Evolutionary conservation across 495 filamentous ascomycete genomes (phyloP), one percentile per base, ranked within the genome.

Genomic region (Aspergillus hancockii): DNA sequence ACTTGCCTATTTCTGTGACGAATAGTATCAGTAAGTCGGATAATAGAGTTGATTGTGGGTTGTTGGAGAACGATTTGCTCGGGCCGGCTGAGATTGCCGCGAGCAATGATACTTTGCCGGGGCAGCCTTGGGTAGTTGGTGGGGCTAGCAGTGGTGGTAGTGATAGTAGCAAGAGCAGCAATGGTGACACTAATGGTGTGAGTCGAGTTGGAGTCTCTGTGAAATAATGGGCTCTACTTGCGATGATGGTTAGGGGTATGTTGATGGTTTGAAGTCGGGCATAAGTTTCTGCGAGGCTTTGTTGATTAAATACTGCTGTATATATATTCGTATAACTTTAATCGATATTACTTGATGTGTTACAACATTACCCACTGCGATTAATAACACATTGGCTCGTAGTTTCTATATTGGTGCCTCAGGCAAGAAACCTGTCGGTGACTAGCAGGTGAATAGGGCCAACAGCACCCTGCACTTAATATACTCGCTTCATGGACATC

Each of bases 1-100:
- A 89, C 50, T 72, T 88, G 19, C 85, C 86, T 21, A 85, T 90
- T 62, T 78, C 78, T 4, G 81, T 89, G 50, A 86, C 84, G n/a
- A 90, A 89, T 62, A 74, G 74, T 47, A 88, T 89, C 59, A 45
- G 65, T 0, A 46, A 67, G 52, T 49, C 49, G 19, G 63, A 54
- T 28, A 52, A 71, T 60, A 23, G 67, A 49, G 40, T 68, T 50
- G 49, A 75, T 18, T 31, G 71, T 58, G 1, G 64, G 47, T 8
- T 57, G 55, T 22, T 71, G 61, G 50, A 70, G 45, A 53, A 74
- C 31, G 31, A 67, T 63, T 30, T 46, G 54, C 22, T 63, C 55
- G 22, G 57, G 47, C 25, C 60, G 23, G 61, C 52, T 22, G 49
- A 67, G 54, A 31, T 36, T 7, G 47, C 49, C 6, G 57, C 52